phyloP scores from a whole-genome alignment of 495 filamentous ascomycete species.

The Penicillium cataractarum region DNA sequence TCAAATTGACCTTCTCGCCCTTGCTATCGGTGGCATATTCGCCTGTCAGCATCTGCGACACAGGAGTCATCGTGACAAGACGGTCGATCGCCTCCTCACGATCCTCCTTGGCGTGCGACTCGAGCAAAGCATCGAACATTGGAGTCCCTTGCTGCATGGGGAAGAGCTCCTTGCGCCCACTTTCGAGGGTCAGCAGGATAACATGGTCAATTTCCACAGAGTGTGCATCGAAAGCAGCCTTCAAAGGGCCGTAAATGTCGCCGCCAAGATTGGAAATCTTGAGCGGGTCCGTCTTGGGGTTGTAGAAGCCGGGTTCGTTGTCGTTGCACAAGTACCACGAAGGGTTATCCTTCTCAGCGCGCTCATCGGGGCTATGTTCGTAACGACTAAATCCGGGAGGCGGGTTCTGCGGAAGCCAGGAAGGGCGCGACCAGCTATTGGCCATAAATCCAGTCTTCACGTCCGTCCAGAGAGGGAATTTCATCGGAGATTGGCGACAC shows the following conservation, averaged over 20 bases:
- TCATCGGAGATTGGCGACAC: slow-evolving; percentile 27
- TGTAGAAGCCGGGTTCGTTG: slow-evolving; percentile 33
- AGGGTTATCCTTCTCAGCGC: slow-evolving; percentile 26
- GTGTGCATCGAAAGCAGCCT: slow-evolving; percentile 35
- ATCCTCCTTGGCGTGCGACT: slow-evolving; percentile 29
- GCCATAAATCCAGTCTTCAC: slow-evolving; percentile 13
- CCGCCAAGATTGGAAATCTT: slow-evolving; percentile 48
- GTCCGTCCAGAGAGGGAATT: slow-evolving; percentile 28
- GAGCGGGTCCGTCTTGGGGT: slow-evolving; percentile 43
- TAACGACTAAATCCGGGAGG: slow-evolving; percentile 37
- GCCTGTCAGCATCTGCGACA: slow-evolving; percentile 48
- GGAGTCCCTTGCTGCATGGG: slow-evolving; percentile 44
- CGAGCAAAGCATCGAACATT: slow-evolving; percentile 43
- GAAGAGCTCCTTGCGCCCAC: slow-evolving; percentile 52
- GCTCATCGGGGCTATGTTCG: slow-evolving; percentile 20
- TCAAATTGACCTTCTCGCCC: slow-evolving; percentile 29
- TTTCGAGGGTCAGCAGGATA: slow-evolving; percentile 48
- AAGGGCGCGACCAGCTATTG: slow-evolving; percentile 26
- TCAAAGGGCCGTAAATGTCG: slow-evolving; percentile 35
- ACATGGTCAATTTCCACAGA: slow-evolving; percentile 45
- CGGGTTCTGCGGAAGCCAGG: slow-evolving; percentile 35
- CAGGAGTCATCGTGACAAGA: slow-evolving; percentile 39
- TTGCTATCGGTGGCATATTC: slow-evolving; percentile 43
- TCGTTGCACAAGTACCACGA: slow-evolving; percentile 24
- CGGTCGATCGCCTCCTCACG: slow-evolving; percentile 29